Evolutionary conservation across 192 early-diverging fungal genomes (phyloP).

Genomic region (Linnemannia exigua): DNA sequence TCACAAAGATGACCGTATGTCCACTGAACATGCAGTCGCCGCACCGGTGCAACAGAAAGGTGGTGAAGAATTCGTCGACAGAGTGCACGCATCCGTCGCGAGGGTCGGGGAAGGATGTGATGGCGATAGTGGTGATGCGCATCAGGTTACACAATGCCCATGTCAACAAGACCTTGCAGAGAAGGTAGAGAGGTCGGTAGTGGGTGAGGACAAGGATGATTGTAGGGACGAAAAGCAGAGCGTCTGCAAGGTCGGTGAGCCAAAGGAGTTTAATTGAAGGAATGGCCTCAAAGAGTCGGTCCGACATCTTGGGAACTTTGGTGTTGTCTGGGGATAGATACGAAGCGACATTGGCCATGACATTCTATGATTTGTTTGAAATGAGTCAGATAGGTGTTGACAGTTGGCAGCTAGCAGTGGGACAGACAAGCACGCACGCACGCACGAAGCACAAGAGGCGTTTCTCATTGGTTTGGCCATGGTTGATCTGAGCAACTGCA

Average conservation of each 20-base stretch:
- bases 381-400: not conserved
- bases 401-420: not conserved
- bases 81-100: conserved; percentile 66
- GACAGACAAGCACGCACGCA: not conserved
- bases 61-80: conserved; percentile 63
- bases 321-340: conserved; percentile 58
- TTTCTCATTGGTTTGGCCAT: not conserved
- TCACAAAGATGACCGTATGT: conserved; percentile 71
- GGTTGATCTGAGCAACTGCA: not conserved
- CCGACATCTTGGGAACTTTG: conserved; percentile 44
- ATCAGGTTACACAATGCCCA: conserved; percentile 67
- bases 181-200: conserved; percentile 64
- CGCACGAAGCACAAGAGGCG: not conserved
- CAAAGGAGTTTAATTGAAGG: conserved; percentile 63
- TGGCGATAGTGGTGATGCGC: conserved; percentile 69
- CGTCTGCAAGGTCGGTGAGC: conserved; percentile 74
- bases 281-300: conserved; percentile 70
- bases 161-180: conserved; percentile 62
- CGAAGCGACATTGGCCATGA: conserved; percentile 73
- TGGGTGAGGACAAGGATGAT: conserved; percentile 62
- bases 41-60: conserved; percentile 69
- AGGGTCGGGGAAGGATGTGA: conserved; percentile 73
- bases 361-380: conserved; percentile 47
- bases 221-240: conserved; percentile 65
- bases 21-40: conserved; percentile 76